A percentile compares a stretch with the other conserved stretches of the same genome.
phyloP scores from a whole-genome alignment of 1,284 basidiomycete species.

The Sphaerobolus stellatus region DNA sequence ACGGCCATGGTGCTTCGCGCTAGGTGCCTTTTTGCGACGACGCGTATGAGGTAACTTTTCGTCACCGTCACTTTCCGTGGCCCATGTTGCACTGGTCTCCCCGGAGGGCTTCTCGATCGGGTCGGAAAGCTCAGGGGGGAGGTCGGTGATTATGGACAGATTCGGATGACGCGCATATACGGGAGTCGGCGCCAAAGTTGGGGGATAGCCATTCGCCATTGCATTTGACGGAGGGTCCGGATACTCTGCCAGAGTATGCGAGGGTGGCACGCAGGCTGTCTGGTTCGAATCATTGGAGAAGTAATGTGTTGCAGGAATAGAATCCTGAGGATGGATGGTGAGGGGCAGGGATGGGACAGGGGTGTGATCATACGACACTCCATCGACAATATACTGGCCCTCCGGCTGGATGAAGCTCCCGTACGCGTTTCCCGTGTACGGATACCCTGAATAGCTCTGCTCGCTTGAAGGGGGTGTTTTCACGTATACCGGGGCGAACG shows the following conservation, averaged over 20 bases:
- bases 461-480: neutral
- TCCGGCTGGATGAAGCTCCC: neutral
- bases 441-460: neutral
- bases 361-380: too few relatives aligned
- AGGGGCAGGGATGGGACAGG: neutral
- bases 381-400: too few relatives aligned
- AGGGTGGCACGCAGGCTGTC: neutral
- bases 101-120: constrained; percentile 3
- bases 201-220: neutral
- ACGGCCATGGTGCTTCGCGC: constrained; percentile 20
- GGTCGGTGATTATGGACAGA: constrained; percentile 9
- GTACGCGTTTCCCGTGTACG: neutral
- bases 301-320: too few relatives aligned
- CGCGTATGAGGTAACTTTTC: constrained; percentile 2
- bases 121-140: neutral
- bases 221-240: neutral
- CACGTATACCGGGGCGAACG: neutral
- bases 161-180: constrained; percentile 8
- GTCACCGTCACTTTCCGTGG: neutral
- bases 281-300: neutral
- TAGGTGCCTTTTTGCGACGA: constrained; percentile 8
- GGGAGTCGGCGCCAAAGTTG: constrained; percentile 8
- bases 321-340: neutral
- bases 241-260: neutral
- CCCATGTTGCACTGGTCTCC: neutral